phyloP scores from a whole-genome alignment of 192 early-diverging fungal genomes.

The Backusella sp. region DNA sequence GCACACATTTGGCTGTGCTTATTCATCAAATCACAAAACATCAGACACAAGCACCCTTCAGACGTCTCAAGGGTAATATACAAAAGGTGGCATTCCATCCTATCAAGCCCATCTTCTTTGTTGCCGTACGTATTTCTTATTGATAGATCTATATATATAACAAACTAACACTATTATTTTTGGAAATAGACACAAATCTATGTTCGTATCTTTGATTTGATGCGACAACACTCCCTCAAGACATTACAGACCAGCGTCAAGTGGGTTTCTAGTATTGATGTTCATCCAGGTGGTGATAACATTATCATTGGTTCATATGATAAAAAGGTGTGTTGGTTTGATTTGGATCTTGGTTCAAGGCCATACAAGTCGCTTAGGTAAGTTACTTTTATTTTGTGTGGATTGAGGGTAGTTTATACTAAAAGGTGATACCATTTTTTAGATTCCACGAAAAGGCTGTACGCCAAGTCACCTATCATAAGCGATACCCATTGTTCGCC shows the following conservation, averaged over 20 bases:
- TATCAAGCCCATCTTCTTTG: slow-evolving; percentile 86
- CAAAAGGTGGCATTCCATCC: slow-evolving; percentile 94
- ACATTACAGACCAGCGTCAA: slow-evolving; percentile 83
- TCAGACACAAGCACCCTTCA: slow-evolving; percentile 91
- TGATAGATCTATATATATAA: no score
- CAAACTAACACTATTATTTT: background rate
- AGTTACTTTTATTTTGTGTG: background rate
- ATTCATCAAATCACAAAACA: slow-evolving; percentile 92
- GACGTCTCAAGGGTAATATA: slow-evolving; percentile 82
- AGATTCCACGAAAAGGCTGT: slow-evolving; percentile 88
- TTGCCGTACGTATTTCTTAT: slow-evolving; percentile 59
- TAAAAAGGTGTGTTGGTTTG: slow-evolving; percentile 95
- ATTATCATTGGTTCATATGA: slow-evolving; percentile 95
- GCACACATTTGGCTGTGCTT: slow-evolving; percentile 69
- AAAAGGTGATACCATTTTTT: background rate
- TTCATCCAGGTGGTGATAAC: slow-evolving; percentile 96
- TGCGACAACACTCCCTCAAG: slow-evolving; percentile 81
- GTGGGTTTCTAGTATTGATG: slow-evolving; percentile 95
- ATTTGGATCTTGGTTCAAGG: slow-evolving; percentile 89
- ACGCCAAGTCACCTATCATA: slow-evolving; percentile 84
- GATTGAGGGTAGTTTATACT: no score
- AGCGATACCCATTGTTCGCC: slow-evolving; percentile 90
- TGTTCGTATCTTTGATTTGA: slow-evolving; percentile 92
- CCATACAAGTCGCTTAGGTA: slow-evolving; percentile 91
- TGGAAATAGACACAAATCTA: slow-evolving; percentile 86